phyloP scores from a whole-genome alignment of 31 red algal species.

The Odonthalia washingtoniensis region DNA sequence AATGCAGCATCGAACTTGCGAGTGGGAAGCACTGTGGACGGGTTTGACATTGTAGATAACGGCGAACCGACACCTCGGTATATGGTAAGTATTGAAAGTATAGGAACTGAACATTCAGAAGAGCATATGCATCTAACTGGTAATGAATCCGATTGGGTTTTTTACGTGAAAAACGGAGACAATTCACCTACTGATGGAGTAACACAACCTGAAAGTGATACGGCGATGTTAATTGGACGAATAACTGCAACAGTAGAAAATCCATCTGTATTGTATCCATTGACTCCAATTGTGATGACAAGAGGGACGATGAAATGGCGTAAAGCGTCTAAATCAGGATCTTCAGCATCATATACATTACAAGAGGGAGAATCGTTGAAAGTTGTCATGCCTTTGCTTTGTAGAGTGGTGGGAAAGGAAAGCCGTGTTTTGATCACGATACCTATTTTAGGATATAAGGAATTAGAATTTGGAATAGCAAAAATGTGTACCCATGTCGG shows the following conservation, averaged over 20 bases:
- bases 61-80: constrained; percentile 65
- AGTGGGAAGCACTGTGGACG: constrained; percentile 47
- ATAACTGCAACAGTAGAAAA: constrained; percentile 72
- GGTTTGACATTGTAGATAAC: constrained; percentile 60
- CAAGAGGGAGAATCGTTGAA: constrained; percentile 33
- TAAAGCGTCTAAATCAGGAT: constrained; percentile 21
- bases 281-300: constrained; percentile 34
- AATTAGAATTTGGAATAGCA: constrained; percentile 80
- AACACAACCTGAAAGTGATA: constrained; percentile 27
- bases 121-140: constrained; percentile 76
- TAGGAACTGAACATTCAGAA: constrained; percentile 74
- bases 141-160: constrained; percentile 74
- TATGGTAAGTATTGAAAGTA: constrained; percentile 66
- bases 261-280: constrained; percentile 28
- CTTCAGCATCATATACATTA: constrained; percentile 52
- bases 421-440: constrained; percentile 72
- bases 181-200: background rate
- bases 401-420: constrained; percentile 63
- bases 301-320: constrained; percentile 42
- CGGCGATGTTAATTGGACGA: constrained; percentile 68
- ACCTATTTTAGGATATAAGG: constrained; percentile 65
- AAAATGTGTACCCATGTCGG: constrained; percentile 72
- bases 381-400: constrained; percentile 69
- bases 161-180: constrained; percentile 50
- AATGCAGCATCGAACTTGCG: constrained; percentile 54